phyloP scores from a whole-genome alignment of 495 filamentous ascomycete species.

The Neurospora tetraspora region DNA sequence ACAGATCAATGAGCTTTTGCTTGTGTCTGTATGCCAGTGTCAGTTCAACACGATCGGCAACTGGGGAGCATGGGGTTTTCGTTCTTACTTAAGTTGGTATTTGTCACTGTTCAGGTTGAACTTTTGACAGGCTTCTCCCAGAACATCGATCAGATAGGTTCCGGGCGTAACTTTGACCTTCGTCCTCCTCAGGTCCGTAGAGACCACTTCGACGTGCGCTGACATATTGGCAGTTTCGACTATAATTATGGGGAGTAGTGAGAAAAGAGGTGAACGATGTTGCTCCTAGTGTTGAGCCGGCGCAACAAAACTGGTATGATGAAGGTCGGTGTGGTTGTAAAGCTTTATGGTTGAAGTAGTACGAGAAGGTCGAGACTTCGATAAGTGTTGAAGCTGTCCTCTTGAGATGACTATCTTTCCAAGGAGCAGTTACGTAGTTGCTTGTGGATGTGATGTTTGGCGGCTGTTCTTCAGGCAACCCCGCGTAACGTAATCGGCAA shows the following conservation, averaged over 20 bases:
- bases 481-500: background rate
- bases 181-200: constrained; percentile 58
- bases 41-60: background rate
- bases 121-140: constrained; percentile 78
- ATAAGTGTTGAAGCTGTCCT: background rate
- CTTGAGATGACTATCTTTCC: background rate
- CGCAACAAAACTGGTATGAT: background rate
- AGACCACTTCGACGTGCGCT: constrained; percentile 80
- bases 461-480: background rate
- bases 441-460: background rate
- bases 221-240: constrained; percentile 47
- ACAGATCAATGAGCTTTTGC: constrained; percentile 75
- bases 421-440: background rate
- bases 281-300: background rate
- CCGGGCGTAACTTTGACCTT: constrained; percentile 76
- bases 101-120: constrained; percentile 59
- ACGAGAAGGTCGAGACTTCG: background rate
- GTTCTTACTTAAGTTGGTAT: constrained; percentile 63
- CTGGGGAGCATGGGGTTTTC: constrained; percentile 17
- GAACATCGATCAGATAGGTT: constrained; percentile 70
- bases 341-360: background rate
- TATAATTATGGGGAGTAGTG: background rate
- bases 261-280: background rate
- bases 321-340: background rate
- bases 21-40: constrained; percentile 47